phyloP scores from a whole-genome alignment of 164 flowering plant species.

The Liriodendron chinense region DNA sequence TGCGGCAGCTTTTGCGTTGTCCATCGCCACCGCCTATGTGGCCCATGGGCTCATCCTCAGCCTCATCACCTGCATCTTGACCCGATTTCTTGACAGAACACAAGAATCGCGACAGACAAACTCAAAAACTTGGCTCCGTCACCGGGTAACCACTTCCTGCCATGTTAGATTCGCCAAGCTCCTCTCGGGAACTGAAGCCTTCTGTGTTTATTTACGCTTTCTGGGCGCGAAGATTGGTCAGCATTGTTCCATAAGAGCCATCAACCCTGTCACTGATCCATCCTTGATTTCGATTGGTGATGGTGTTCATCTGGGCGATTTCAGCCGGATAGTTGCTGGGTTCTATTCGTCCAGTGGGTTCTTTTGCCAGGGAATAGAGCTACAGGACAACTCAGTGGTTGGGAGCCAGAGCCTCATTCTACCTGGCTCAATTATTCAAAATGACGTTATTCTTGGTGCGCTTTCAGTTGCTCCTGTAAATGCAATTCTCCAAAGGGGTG shows the following conservation, averaged over 20 bases:
- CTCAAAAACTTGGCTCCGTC: conserved; percentile 47
- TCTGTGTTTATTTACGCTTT: conserved; percentile 58
- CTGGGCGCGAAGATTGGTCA: conserved; percentile 65
- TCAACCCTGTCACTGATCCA: conserved; percentile 62
- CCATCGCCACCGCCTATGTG: conserved; percentile 39
- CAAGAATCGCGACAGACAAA: conserved; percentile 26
- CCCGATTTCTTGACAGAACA: conserved; percentile 28
- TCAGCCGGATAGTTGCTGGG: conserved; percentile 57
- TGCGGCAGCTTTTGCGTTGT: conserved; percentile 38
- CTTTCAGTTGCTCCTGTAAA: conserved; percentile 66
- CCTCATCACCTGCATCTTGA: conserved; percentile 35
- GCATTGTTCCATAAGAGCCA: conserved; percentile 72
- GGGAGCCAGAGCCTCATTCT: conserved; percentile 71
- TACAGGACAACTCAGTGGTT: conserved; percentile 55
- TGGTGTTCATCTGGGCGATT: conserved; percentile 77
- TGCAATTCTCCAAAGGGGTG: conserved; percentile 62
- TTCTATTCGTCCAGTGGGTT: conserved; percentile 47
- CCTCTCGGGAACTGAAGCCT: conserved; percentile 77
- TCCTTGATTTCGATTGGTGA: conserved; percentile 42
- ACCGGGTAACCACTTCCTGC: conserved; percentile 44
- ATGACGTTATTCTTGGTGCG: conserved; percentile 70
- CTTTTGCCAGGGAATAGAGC: conserved; percentile 34
- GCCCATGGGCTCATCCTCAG: conserved; percentile 56
- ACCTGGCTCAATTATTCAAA: conserved; percentile 53
- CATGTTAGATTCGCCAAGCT: conserved; percentile 65